Evolutionary conservation across 2,329 filamentous ascomycete genomes (phyloP), one percentile per base, ranked within the genome.

Genomic region (Microdochium bolleyi): DNA sequence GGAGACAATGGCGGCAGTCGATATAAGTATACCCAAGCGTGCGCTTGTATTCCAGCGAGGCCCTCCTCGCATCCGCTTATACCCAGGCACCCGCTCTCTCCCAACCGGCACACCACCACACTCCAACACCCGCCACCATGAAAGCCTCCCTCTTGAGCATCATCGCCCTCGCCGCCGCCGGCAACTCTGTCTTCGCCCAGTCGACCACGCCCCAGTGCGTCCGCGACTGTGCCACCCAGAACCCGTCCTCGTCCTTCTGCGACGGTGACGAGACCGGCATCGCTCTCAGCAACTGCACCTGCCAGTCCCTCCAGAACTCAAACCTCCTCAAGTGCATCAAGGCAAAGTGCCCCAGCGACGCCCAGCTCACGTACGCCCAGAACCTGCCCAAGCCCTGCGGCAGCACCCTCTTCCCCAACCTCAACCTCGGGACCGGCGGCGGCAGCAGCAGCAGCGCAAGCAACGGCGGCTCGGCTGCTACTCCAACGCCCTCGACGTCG

Each of bases 241-340:
- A 32, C 49, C 51, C 52, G 16, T 49, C 34, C 41, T 53, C 54
- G 27, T 55, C 54, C 24, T 34, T 11, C 2, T 55, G 54, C 54
- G 51, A 55, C 49, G 54, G 54, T 51, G 54, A 53, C 51, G 54
- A 55, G 49, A 46, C 38, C 10, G 54, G 54, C 30, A 32, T 11
- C 19, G 54, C 41, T 32, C 51, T 53, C 24, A 50, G 51, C 51
- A 30, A 46, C 21, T 55, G 54, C 51, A 44, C 44, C 25, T 55
- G 54, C 51, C 14, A 30, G 21, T 34, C 51, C 51, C 49, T 51
- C 46, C n/a, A 8, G 25, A 49, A 52, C 51, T 53, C 51, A 49
- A 7, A 13, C 38, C 41, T 55, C 27, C 24, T 55, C 51, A 11
- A 38, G 2, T 55, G 54, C 49, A 55, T 55, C 41, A 27, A 34